Percentiles rank a stretch among this genome's conserved stretches.
These are phyloP conservation scores for Sophora flavescens DNA, from an alignment of 306 rosid species.

Conservation along the genomic window DNA sequence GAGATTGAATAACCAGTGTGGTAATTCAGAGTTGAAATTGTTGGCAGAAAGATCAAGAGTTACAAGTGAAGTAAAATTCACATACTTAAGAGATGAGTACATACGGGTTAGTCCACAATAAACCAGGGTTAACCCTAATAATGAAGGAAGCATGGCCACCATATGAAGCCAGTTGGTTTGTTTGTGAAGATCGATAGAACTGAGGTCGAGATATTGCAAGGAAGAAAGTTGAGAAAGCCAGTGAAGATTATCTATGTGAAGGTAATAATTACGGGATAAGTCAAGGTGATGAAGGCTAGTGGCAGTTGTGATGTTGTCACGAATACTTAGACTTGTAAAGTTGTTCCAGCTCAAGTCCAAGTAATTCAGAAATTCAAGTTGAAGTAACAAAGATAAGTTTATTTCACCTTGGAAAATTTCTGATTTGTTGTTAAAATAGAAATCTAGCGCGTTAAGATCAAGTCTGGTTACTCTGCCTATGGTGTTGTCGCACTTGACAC, in stretches of 20 bases:
- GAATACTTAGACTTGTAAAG: not conserved
- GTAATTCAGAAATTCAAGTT: slow-evolving; percentile 21
- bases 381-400: not conserved
- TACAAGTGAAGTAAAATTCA: slow-evolving; percentile 17
- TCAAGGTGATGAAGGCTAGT: slow-evolving; percentile 4
- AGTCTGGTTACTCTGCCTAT: not conserved
- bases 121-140: not conserved
- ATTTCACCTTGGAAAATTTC: not conserved
- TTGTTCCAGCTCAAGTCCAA: not conserved
- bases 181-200: not conserved
- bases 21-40: not conserved
- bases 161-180: not conserved
- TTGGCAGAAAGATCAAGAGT: not conserved
- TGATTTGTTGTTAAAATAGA: not conserved
- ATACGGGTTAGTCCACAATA: not conserved
- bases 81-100: not conserved
- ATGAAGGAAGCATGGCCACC: not conserved
- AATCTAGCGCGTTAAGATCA: too few species aligned
- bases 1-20: not conserved
- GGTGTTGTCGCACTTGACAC: slow-evolving; percentile 19
- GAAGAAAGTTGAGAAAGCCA: slow-evolving; percentile 24
- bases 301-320: not conserved
- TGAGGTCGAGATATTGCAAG: not conserved
- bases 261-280: not conserved
- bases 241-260: not conserved